Evolutionary conservation across 257 asterid genomes (phyloP).

Genomic region (Nicotiana attenuata): DNA sequence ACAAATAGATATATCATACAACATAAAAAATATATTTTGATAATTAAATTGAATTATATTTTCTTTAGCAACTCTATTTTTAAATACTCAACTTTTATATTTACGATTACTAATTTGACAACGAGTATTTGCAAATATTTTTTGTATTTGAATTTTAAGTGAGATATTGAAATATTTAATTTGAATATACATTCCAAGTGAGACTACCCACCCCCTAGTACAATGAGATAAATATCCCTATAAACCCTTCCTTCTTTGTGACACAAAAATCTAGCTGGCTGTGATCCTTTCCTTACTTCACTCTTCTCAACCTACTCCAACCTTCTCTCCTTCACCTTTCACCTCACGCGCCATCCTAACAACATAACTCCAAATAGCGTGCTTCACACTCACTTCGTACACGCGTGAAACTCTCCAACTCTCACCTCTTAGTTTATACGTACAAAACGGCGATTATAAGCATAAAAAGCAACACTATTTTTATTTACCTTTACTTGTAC

Average conservation of each 20-base stretch:
- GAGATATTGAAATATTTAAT: too few species aligned
- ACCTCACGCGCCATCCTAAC: background rate
- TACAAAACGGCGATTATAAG: background rate
- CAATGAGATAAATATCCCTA: background rate
- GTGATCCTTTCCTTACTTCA: background rate
- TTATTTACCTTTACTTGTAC: conserved; percentile 1
- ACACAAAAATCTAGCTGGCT: conserved; percentile 8
- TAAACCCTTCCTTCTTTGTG: background rate
- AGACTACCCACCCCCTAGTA: background rate
- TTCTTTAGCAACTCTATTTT: too few species aligned
- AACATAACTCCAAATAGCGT: background rate
- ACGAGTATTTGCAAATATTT: too few species aligned
- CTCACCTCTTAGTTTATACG: background rate
- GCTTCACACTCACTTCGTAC: background rate
- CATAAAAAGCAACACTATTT: background rate
- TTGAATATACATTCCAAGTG: too few species aligned
- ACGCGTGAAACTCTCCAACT: background rate
- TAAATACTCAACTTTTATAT: too few species aligned
- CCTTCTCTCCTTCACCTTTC: background rate
- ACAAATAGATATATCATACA: too few species aligned
- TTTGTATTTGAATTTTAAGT: too few species aligned
- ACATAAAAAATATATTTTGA: too few species aligned
- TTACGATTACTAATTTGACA: too few species aligned
- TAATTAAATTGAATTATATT: too few species aligned
- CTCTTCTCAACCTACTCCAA: background rate